A percentile compares a stretch with the other conserved stretches of the same genome.
Conservation (phyloP, 345 rosid species). For the Rhizophora apiculata region DNA sequence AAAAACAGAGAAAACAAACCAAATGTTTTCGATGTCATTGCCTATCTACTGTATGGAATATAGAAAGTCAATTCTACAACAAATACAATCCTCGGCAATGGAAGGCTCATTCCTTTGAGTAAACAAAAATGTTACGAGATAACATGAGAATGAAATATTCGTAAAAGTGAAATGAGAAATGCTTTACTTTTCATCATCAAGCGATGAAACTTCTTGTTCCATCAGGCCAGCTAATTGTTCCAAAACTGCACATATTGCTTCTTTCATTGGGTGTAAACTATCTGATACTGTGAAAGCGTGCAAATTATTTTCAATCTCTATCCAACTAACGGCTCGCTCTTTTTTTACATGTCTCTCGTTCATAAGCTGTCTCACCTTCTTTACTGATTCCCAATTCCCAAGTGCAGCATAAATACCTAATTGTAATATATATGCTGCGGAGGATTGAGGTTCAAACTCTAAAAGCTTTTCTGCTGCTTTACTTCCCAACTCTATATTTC, state of each 20-base stretch:
- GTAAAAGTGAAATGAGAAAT: constrained; percentile 13
- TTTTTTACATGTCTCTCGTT: constrained; percentile 38
- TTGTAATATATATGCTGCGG: constrained; percentile 57
- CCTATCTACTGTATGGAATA: constrained; percentile 9
- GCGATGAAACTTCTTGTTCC: constrained; percentile 43
- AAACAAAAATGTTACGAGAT: constrained; percentile 18
- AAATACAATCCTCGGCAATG: constrained; percentile 1
- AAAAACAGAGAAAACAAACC: too few species aligned
- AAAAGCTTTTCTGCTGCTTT: constrained; percentile 53
- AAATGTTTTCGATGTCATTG: background rate
- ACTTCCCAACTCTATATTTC: constrained; percentile 50
- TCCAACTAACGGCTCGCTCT: constrained; percentile 66
- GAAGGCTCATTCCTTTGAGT: constrained; percentile 2
- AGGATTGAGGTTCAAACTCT: constrained; percentile 44
- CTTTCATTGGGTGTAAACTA: constrained; percentile 45
- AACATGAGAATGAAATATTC: background rate
- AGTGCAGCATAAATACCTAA: constrained; percentile 48
- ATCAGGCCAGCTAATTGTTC: constrained; percentile 41
- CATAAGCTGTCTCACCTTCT: constrained; percentile 57
- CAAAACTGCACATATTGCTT: constrained; percentile 39
- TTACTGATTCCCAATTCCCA: constrained; percentile 58
- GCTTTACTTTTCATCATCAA: constrained; percentile 24
- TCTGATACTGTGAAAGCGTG: constrained; percentile 49
- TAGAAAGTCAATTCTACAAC: constrained; percentile 15
- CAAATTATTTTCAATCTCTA: constrained; percentile 44